Evolutionary conservation across 2,329 filamentous ascomycete species (phyloP).

Genomic region (Sarocladium oryzae): DNA sequence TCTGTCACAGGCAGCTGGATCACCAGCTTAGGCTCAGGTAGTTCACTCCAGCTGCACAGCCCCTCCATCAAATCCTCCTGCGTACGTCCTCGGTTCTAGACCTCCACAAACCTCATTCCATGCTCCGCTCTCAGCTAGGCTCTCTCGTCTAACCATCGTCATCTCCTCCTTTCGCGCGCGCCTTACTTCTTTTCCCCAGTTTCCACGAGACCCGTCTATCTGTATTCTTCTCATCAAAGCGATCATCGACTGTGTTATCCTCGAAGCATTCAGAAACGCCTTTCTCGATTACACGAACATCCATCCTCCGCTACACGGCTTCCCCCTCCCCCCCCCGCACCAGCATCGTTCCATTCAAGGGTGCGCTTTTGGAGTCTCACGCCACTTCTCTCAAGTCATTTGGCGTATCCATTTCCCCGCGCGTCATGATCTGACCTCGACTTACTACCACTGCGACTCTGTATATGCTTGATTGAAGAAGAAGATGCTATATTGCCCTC

Average conservation of each 20-base stretch:
- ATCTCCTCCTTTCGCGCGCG: too few species aligned
- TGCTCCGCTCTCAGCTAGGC: background rate
- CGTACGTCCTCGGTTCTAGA: constrained; percentile 1
- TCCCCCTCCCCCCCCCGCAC: too few species aligned
- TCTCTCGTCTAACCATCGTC: background rate
- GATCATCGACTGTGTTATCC: too few species aligned
- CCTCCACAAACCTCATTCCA: constrained; percentile 1
- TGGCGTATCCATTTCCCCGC: too few species aligned
- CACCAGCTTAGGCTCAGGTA: too few species aligned
- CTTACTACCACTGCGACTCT: background rate
- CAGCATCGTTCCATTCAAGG: constrained; percentile 1
- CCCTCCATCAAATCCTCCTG: background rate
- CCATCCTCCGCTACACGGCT: too few species aligned
- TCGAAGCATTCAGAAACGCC: too few species aligned
- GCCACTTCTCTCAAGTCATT: too few species aligned
- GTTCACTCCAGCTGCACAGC: background rate
- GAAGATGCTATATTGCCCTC: constrained; percentile 6
- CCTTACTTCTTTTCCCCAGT: too few species aligned
- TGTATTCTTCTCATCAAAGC: too few species aligned
- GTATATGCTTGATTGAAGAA: background rate
- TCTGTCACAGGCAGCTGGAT: background rate
- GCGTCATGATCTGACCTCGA: constrained; percentile 5
- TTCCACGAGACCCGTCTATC: too few species aligned
- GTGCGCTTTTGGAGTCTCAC: background rate
- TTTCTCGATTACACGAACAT: too few species aligned